Percentiles rank a stretch among this genome's conserved stretches.
Evolutionary conservation across 2,329 filamentous ascomycete species (phyloP).

Genomic region (Aspergillus clavatus): DNA sequence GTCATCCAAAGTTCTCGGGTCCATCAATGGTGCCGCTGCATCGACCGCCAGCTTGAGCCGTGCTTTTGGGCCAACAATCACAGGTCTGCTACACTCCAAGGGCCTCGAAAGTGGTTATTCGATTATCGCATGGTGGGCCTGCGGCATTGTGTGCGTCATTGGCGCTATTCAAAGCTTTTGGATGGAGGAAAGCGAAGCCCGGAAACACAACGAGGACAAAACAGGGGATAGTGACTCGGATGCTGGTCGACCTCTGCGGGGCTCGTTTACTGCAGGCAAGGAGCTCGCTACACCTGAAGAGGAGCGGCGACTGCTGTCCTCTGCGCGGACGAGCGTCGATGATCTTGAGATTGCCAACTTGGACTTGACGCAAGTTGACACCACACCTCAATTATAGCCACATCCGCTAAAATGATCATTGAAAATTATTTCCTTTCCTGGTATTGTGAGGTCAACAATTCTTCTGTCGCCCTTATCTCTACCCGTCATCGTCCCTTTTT

Average conservation of each 20-base stretch:
- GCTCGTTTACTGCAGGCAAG: conserved; percentile 18
- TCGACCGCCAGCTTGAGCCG: conserved; percentile 86
- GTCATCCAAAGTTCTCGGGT: conserved; percentile 77
- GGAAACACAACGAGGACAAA: conserved; percentile 39
- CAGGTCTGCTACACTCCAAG: conserved; percentile 75
- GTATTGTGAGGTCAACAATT: not conserved
- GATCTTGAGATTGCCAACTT: conserved; percentile 27
- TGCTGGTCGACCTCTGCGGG: conserved; percentile 21
- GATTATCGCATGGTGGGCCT: conserved; percentile 90
- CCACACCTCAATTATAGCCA: conserved; percentile 9
- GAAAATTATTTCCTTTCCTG: not conserved
- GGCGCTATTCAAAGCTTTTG: conserved; percentile 72
- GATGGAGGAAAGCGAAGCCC: conserved; percentile 61
- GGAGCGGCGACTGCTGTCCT: conserved; percentile 34
- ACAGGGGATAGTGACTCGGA: conserved; percentile 25
- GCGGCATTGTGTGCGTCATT: conserved; percentile 66
- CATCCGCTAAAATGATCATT: conserved; percentile 7
- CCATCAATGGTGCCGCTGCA: conserved; percentile 86
- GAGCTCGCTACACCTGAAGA: conserved; percentile 27
- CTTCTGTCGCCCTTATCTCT: not conserved
- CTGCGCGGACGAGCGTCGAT: conserved; percentile 32
- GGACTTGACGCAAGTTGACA: conserved; percentile 17
- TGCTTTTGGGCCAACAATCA: conserved; percentile 82
- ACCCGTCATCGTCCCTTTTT: not conserved
- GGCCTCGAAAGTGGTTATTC: conserved; percentile 78